Conservation (phyloP, 768 basidiomycete species). For the Imleria badia region DNA sequence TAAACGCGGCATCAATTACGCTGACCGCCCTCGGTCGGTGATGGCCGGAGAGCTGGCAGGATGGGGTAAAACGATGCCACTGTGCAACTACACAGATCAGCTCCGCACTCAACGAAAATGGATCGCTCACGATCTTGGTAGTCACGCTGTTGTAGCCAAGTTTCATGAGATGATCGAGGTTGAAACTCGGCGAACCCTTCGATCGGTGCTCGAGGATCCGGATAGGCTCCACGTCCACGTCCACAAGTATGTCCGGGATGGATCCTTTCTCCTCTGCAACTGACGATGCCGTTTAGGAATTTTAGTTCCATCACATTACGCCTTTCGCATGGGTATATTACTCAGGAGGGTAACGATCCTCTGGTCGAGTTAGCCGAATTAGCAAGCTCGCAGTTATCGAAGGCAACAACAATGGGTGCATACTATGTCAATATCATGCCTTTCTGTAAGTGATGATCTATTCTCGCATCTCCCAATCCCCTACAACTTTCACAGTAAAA, state of each 20-base stretch:
- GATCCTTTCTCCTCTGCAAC: background rate
- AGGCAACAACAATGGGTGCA: background rate
- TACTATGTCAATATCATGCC: conserved; percentile 17
- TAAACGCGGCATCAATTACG: conserved; percentile 43
- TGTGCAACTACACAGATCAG: conserved; percentile 7
- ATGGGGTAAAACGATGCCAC: conserved; percentile 15
- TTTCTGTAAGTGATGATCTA: background rate
- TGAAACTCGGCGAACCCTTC: conserved; percentile 16
- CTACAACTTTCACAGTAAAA: conserved; percentile 14
- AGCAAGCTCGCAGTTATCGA: conserved; percentile 23
- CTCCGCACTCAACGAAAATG: conserved; percentile 14
- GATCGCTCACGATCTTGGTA: conserved; percentile 13
- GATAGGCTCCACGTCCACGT: conserved; percentile 6
- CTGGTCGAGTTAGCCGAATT: conserved; percentile 31
- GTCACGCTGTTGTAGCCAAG: conserved; percentile 8
- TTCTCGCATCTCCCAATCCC: background rate
- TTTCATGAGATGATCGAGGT: conserved; percentile 17
- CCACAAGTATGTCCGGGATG: conserved; percentile 9
- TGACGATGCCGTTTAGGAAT: background rate
- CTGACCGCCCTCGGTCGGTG: conserved; percentile 23
- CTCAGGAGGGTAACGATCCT: conserved; percentile 34
- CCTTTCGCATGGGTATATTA: conserved; percentile 40
- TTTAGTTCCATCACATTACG: conserved; percentile 32
- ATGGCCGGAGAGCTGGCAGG: conserved; percentile 19
- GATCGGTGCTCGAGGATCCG: conserved; percentile 10